phyloP scores from a whole-genome alignment of 2,329 filamentous ascomycete genomes.

The Corinectria fuckeliana region DNA sequence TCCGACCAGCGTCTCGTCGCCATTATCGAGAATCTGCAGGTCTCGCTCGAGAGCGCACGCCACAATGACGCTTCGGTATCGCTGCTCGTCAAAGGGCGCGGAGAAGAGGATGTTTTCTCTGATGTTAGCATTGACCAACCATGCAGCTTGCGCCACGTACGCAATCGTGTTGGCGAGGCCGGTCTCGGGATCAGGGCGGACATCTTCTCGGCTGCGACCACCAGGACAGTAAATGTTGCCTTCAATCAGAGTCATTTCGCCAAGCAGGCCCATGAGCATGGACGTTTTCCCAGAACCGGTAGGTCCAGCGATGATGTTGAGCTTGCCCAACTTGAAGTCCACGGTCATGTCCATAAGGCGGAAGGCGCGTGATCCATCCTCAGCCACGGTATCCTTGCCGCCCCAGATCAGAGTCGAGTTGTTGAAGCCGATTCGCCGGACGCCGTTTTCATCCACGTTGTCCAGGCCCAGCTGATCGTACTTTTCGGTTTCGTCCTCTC shows the following conservation, averaged over 20 bases:
- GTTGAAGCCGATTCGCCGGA: constrained; percentile 82
- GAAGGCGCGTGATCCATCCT: constrained; percentile 76
- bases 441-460: constrained; percentile 71
- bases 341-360: constrained; percentile 83
- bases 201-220: constrained; percentile 83
- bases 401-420: constrained; percentile 91
- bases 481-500: constrained; percentile 95
- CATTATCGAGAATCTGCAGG: constrained; percentile 87
- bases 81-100: constrained; percentile 76
- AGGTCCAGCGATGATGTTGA: constrained; percentile 92
- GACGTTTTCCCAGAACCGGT: constrained; percentile 97
- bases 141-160: constrained; percentile 95
- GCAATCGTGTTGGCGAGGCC: constrained; percentile 90
- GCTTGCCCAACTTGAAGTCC: constrained; percentile 81
- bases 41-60: constrained; percentile 93
- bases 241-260: constrained; percentile 89
- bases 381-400: constrained; percentile 64
- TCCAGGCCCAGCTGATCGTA: constrained; percentile 81
- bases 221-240: constrained; percentile 87
- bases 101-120: constrained; percentile 96
- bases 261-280: constrained; percentile 91
- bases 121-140: constrained; percentile 95
- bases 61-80: constrained; percentile 87
- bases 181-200: constrained; percentile 81
- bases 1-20: constrained; percentile 91